Conservation (phyloP, 345 rosid genomes). For the Linum usitatissimum region DNA sequence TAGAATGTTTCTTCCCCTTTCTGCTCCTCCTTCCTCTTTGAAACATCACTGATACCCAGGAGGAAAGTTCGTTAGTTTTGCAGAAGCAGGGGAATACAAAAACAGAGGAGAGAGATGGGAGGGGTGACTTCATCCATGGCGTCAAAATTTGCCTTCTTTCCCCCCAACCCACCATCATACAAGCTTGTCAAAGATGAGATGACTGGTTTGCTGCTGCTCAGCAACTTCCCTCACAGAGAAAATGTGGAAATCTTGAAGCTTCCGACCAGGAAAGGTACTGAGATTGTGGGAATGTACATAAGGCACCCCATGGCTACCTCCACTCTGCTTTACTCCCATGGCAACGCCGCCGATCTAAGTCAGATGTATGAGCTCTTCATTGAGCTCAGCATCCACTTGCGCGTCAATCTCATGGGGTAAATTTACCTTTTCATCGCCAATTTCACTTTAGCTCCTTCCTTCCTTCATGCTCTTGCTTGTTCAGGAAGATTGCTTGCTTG, state of each 20-base stretch:
- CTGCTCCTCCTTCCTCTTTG: not conserved
- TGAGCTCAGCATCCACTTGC: slow-evolving; percentile 82
- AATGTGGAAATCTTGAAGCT: slow-evolving; percentile 72
- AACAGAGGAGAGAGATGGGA: slow-evolving; percentile 41
- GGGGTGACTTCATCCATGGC: slow-evolving; percentile 99
- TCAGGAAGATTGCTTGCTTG: too few relatives aligned
- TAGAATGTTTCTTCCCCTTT: not conserved
- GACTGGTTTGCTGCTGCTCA: slow-evolving; percentile 54
- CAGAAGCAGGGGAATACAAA: not conserved
- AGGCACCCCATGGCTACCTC: slow-evolving; percentile 83
- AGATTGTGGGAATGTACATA: slow-evolving; percentile 69
- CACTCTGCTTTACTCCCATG: slow-evolving; percentile 83
- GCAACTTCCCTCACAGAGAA: slow-evolving; percentile 77
- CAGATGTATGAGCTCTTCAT: slow-evolving; percentile 98
- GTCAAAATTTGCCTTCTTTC: slow-evolving; percentile 86
- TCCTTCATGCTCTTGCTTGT: not conserved
- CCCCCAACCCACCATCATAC: slow-evolving; percentile 90
- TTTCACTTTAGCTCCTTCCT: too few relatives aligned
- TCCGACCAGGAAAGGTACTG: slow-evolving; percentile 64
- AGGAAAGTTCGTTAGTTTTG: not conserved
- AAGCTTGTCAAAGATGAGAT: slow-evolving; percentile 42
- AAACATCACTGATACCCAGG: not conserved
- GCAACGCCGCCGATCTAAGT: slow-evolving; percentile 91
- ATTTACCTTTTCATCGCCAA: not conserved
- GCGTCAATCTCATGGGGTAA: slow-evolving; percentile 91